Percentiles rank a stretch among this genome's conserved stretches.
phyloP scores from a whole-genome alignment of 768 basidiomycete species.

The Serendipita sp. region DNA sequence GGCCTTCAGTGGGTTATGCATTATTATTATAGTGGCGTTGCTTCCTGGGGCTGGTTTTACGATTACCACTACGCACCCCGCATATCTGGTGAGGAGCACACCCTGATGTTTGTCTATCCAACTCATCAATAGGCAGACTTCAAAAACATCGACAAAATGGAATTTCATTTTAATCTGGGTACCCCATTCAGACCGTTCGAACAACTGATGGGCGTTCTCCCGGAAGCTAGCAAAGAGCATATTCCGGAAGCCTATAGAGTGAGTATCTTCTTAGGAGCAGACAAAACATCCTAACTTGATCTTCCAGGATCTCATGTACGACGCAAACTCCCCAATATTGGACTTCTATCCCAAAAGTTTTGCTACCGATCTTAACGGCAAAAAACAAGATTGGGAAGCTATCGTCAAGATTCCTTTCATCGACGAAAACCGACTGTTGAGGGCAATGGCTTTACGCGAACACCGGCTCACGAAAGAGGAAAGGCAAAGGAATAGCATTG shows the following conservation, averaged over 20 bases:
- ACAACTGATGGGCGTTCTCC: slow-evolving; percentile 96
- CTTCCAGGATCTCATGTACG: slow-evolving; percentile 73
- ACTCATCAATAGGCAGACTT: slow-evolving; percentile 29
- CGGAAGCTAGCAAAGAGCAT: slow-evolving; percentile 74
- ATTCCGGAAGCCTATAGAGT: slow-evolving; percentile 81
- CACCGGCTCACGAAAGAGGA: slow-evolving; percentile 66
- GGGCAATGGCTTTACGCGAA: slow-evolving; percentile 70
- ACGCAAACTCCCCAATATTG: slow-evolving; percentile 67
- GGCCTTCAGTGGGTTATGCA: slow-evolving; percentile 99
- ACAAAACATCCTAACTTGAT: background rate
- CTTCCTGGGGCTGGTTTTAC: slow-evolving; percentile 99
- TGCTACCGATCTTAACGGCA: slow-evolving; percentile 88
- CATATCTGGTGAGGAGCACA: slow-evolving; percentile 56
- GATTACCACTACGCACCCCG: slow-evolving; percentile 95
- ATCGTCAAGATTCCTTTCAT: slow-evolving; percentile 99
- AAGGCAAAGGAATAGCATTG: slow-evolving; percentile 53
- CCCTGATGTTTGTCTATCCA: background rate
- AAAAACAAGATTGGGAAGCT: slow-evolving; percentile 98
- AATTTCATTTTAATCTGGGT: slow-evolving; percentile 77
- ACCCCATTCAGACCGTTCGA: slow-evolving; percentile 84
- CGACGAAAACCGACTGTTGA: slow-evolving; percentile 57
- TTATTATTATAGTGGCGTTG: slow-evolving; percentile 94
- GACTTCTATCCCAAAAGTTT: slow-evolving; percentile 92
- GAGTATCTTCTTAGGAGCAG: slow-evolving; percentile 13
- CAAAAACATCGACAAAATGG: slow-evolving; percentile 50